A percentile compares a stretch with the other conserved stretches of the same genome.
Conservation (phyloP, 768 basidiomycete species). For the Leccinum imitatum region DNA sequence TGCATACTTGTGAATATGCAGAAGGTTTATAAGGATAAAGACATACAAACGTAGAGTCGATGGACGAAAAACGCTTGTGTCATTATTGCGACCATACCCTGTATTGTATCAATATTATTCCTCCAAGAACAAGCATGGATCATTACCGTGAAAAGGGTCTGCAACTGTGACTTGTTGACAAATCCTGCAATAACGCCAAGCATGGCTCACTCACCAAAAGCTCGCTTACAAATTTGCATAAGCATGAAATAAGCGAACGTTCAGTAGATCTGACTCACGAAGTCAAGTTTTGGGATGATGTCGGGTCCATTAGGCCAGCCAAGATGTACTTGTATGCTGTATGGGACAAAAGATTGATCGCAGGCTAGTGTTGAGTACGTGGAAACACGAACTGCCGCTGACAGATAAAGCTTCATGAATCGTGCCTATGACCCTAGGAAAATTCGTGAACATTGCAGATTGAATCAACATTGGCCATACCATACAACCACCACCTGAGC, state of each 20-base stretch:
- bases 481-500: background rate
- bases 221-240: background rate
- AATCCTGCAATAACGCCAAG: no score
- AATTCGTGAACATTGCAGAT: background rate
- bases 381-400: background rate
- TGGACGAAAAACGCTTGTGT: slow-evolving; percentile 5
- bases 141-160: background rate
- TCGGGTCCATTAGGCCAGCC: background rate
- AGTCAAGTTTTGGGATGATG: background rate
- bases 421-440: background rate
- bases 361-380: background rate
- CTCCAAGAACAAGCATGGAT: background rate
- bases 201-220: background rate
- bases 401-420: background rate
- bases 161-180: background rate
- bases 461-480: background rate
- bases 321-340: background rate
- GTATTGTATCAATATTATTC: background rate
- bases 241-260: background rate
- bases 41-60: slow-evolving; percentile 4
- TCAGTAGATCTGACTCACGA: background rate
- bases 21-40: background rate
- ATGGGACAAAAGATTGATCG: no score
- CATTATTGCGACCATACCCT: background rate
- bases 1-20: background rate